Base-by-base conservation (phyloP, 2,329 filamentous ascomycete species). In the Aspergillus unguis region DNA sequence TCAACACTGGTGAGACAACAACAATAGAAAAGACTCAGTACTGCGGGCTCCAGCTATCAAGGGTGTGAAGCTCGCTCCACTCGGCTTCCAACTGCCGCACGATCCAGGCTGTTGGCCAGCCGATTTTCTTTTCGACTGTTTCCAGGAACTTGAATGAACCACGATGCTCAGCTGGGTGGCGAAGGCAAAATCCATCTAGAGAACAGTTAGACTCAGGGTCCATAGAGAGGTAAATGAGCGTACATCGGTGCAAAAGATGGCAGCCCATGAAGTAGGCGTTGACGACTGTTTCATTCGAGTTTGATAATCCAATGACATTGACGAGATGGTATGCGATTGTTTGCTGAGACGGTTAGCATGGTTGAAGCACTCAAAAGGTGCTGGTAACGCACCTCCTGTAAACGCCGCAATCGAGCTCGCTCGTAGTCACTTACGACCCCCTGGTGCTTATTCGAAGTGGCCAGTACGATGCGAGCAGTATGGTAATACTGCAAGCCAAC, bases 401-500 rank as follows among this genome's bases (percentile, higher is more conserved):
- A n/a, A 3, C 65, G 65, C 10, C 59, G 59, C 26, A 55, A 45
- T 32, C 63, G 57, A 2, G 66, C 60, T 10, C 61, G 57, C 40
- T 67, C 63, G 46, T 61, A 70, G 48, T 68, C 66, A 11, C 53
- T 64, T 17, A 59, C 48, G 0, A 50, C 38, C 17, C 54, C 58
- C 33, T 60, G 61, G 26, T 61, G 58, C 5, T 57, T 54, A 31
- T 67, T 58, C 0, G 63, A 66, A n/a, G 63, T 52, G 3, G 66
- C 64, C 6, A 70, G 57, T 6, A 70, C 62, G 6, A 69, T 66
- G 29, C 61, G 62, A 8, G 66, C 57, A 0, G 70, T 62, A 44
- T 72, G 67, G 26, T 73, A 73, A 45, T 74, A 71, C 40, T 73
- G 70, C 56, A 73, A 52, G 8, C 67, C 71, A 25, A 74, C 65